Conservation (phyloP, 1,139 yeast species). For the Chernovozyma aurita region DNA sequence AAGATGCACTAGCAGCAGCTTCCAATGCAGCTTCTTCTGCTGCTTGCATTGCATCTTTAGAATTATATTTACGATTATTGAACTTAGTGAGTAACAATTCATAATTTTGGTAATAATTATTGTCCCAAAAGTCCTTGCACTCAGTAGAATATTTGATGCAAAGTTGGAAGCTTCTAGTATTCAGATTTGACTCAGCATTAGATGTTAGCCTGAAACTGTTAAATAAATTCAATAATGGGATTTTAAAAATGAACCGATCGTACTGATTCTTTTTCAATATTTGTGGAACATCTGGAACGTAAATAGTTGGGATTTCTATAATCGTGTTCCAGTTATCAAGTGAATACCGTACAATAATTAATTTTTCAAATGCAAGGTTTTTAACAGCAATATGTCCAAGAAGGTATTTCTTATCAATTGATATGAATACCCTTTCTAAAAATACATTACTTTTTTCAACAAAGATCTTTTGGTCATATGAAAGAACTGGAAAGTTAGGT, state of each 20-base stretch:
- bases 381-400: slow-evolving; percentile 72
- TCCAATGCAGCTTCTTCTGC: background rate
- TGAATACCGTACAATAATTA: slow-evolving; percentile 60
- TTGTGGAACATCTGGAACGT: slow-evolving; percentile 56
- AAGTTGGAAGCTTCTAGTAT: slow-evolving; percentile 27
- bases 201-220: slow-evolving; percentile 22
- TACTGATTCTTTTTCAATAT: slow-evolving; percentile 46
- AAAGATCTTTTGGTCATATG: slow-evolving; percentile 34
- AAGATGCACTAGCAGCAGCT: background rate
- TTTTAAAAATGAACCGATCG: slow-evolving; percentile 56
- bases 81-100: slow-evolving; percentile 41
- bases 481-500: slow-evolving; percentile 42
- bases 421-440: slow-evolving; percentile 60
- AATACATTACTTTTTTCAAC: slow-evolving; percentile 43
- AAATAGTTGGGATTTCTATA: slow-evolving; percentile 62
- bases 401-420: slow-evolving; percentile 52
- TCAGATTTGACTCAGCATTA: slow-evolving; percentile 1
- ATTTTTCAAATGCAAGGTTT: slow-evolving; percentile 63
- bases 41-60: slow-evolving; percentile 1
- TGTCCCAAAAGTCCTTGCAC: slow-evolving; percentile 70
- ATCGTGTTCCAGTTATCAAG: slow-evolving; percentile 71
- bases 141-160: slow-evolving; percentile 57
- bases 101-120: slow-evolving; percentile 59
- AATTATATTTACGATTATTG: slow-evolving; percentile 4
- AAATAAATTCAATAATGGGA: slow-evolving; percentile 40